Evolutionary conservation across 257 asterid species (phyloP), one percentile per base, ranked within the genome.

Genomic region (Marsdenia floribunda): DNA sequence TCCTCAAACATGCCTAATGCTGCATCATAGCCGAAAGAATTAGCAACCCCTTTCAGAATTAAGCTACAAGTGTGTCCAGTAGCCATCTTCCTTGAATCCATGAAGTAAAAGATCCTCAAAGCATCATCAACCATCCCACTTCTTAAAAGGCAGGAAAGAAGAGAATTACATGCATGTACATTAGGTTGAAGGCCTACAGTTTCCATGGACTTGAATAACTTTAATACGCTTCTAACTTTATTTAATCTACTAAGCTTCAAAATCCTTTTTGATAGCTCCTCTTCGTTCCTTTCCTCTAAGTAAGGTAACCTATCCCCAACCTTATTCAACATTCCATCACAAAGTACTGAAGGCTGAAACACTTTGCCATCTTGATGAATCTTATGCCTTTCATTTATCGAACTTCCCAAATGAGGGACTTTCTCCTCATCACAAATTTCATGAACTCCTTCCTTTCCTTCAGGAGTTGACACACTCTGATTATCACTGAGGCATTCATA

Each of bases 121-220:
- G 97, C 98, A 77, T 87, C 90, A 24, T 86, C 87, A 6, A 92
- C 75, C 83, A 81, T 89, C 69, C 80, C 80, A 46, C 88, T 89
- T 84, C 99, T 86, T 69, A 90, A 64, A 55, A 92, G 86, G 73
- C 94, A 86, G 19, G 97, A 81, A 72, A 94, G 79, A 75, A 94
- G 87, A 53, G 99, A 92, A 84, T 94, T 94, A 72, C 97, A 93
- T 47, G 98, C 93, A 68, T 89, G 98, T 22, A 89, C 78, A 83
- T 85, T 77, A 47, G 99, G 99, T 38, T 73, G 82, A 73, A 92
- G 85, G 73, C 81, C 82, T 2, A 89, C 86, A 72, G 79, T 76
- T 78, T 49, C 88, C 96, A 94, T 94, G 0, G 98, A 94, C 78
- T 83, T 87, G 78, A 81, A 86, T 83, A 92, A 82, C 63, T 83